Evolutionary conservation across 148 eudicot genomes (phyloP).

Genomic region (Rheum nobile): DNA sequence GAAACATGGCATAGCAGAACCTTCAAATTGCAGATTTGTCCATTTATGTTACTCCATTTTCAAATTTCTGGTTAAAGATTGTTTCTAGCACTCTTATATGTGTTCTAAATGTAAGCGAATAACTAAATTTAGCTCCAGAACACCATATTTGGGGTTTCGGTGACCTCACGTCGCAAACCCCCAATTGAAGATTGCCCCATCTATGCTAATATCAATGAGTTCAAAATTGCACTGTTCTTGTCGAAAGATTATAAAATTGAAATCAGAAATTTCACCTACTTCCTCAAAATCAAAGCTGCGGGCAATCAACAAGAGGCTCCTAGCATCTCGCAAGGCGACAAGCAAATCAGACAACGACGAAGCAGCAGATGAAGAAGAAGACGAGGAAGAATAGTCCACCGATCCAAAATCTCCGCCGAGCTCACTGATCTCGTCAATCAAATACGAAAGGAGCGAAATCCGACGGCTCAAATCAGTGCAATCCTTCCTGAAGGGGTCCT

Average conservation of each 20-base stretch:
- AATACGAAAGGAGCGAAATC: constrained; percentile 52
- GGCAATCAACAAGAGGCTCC: constrained; percentile 9
- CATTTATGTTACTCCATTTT: neutral
- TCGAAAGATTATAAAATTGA: constrained; percentile 1
- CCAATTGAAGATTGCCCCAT: neutral
- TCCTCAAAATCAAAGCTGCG: constrained; percentile 1
- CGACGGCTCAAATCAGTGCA: constrained; percentile 66
- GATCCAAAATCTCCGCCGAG: constrained; percentile 9
- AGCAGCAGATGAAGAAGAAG: neutral
- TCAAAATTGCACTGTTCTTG: neutral
- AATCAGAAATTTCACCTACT: constrained; percentile 1
- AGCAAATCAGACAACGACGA: neutral
- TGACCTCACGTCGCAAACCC: neutral
- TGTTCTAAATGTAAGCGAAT: neutral
- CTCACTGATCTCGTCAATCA: constrained; percentile 64
- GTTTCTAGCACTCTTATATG: neutral
- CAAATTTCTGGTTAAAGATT: neutral
- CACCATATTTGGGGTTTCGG: neutral
- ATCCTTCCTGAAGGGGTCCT: constrained; percentile 55
- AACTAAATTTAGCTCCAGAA: neutral
- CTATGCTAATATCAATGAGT: neutral
- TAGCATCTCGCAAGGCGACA: neutral
- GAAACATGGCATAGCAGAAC: neutral
- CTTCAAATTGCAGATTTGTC: neutral
- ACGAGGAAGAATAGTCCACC: constrained; percentile 10